Evolutionary conservation across 257 asterid genomes (phyloP), one percentile per base, ranked within the genome.

Genomic region (Solanum medicagineum): DNA sequence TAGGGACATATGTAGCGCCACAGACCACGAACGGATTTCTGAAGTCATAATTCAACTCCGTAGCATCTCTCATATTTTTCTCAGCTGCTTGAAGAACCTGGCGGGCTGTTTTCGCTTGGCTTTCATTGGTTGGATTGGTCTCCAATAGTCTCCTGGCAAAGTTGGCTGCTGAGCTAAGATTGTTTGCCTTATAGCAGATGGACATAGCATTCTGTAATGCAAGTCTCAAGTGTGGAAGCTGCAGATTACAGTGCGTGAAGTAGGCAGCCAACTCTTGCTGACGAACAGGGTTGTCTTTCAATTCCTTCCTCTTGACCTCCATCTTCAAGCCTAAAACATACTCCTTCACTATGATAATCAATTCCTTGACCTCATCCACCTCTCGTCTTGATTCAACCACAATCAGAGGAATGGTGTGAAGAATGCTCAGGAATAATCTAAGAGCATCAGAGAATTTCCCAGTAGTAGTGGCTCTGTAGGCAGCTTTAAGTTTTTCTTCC

Each of bases 251-350:
- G 74, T 95, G 98, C 19, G 99, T 95, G 84, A 95, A 95, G 83
- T 94, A 95, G 40, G 99, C 98, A 12, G 98, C 97, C n/a, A 95
- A 90, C 86, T 95, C 99, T 87, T 94, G 99, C 87, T 92, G 97
- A 86, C 98, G 99, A 80, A 89, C 82, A 0, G 94, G 97, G 53
- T 95, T 75, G 57, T 91, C 97, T 84, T 65, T 92, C 80, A 89
- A 24, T 86, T 93, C 95, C 92, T 91, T 95, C 91, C 96, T 93
- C 91, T 90, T 92, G 36, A 95, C 93, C 91, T 95, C 99, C 95
- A 95, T 90, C 83, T 94, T 90, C 87, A 94, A 60, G 74, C 95
- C 97, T 26, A 94, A 90, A 83, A 92, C 95, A 47, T 95, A 95
- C 77, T 94, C 99, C 87, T 89, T 94, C 8, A 90, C 97, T 14